Percentiles rank a stretch among this genome's conserved stretches.
These are phyloP conservation scores for Rhodotorula paludigena DNA, from an alignment of 768 basidiomycete genomes.

Conservation along the genomic window DNA sequence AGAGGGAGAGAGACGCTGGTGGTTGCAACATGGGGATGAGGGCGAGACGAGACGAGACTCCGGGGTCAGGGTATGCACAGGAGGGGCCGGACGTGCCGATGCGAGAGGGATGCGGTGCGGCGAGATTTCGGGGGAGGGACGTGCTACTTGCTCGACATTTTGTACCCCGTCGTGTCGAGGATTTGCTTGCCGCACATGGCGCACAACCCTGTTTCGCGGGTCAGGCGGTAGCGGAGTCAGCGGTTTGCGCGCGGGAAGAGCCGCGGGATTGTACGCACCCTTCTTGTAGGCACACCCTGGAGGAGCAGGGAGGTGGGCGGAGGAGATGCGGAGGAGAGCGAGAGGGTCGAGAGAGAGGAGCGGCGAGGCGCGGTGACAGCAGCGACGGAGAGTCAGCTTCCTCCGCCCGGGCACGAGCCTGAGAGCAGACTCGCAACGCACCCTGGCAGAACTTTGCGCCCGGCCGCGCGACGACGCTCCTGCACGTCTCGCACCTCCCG, in stretches of 20 bases:
- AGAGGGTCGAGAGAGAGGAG: not conserved
- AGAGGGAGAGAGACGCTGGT: no score
- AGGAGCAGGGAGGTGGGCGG: no score
- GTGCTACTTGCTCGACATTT: not conserved
- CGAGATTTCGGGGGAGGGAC: not conserved
- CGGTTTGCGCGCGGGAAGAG: not conserved
- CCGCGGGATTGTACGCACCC: not conserved
- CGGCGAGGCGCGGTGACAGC: not conserved
- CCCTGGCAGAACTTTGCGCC: constrained; percentile 38
- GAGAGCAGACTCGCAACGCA: not conserved
- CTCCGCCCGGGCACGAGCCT: not conserved
- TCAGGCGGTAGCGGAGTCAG: not conserved
- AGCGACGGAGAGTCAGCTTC: not conserved
- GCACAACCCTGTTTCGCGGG: constrained; percentile 22
- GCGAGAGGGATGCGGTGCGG: no score
- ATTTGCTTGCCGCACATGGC: constrained; percentile 34
- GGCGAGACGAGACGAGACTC: no score
- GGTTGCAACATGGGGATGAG: no score
- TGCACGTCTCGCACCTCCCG: constrained; percentile 25
- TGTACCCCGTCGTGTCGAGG: constrained; percentile 27
- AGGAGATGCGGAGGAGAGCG: not conserved
- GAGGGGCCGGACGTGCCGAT: not conserved
- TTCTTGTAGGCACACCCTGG: constrained; percentile 26
- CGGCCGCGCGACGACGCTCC: constrained; percentile 13
- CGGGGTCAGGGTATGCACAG: no score